These are phyloP conservation scores for Cryptococcus hybrid DNA, from an alignment of 1,284 basidiomycete species.

Conservation along the genomic window DNA sequence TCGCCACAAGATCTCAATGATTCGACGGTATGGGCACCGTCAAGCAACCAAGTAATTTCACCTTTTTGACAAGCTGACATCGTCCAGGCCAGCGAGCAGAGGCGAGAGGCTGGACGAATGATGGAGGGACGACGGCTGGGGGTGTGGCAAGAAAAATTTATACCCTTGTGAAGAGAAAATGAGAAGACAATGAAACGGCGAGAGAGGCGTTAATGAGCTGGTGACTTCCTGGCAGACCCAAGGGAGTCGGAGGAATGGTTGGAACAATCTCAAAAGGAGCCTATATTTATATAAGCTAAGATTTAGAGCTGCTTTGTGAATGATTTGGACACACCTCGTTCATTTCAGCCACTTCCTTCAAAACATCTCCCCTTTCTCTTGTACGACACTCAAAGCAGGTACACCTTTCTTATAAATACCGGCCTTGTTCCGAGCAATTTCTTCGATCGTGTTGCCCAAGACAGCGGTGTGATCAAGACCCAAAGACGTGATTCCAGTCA, in stretches of 20 bases:
- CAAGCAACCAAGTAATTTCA: conserved; percentile 77
- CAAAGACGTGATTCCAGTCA: conserved; percentile 84
- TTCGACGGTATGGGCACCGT: conserved; percentile 94
- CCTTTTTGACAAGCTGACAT: conserved; percentile 79
- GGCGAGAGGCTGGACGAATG: conserved; percentile 64
- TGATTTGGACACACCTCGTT: conserved; percentile 55
- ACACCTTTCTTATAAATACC: conserved; percentile 93
- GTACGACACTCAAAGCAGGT: conserved; percentile 79
- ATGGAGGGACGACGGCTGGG: conserved; percentile 52
- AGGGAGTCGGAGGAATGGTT: conserved; percentile 35
- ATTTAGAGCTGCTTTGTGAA: background rate
- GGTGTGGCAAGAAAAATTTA: conserved; percentile 28
- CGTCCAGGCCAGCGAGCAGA: conserved; percentile 91
- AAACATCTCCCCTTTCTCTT: conserved; percentile 65
- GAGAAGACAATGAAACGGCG: conserved; percentile 71
- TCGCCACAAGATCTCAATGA: conserved; percentile 80
- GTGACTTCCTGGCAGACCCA: conserved; percentile 79
- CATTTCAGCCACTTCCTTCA: conserved; percentile 65
- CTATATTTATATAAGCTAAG: conserved; percentile 57
- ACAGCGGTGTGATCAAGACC: conserved; percentile 93
- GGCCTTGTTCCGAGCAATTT: conserved; percentile 94
- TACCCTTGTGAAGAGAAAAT: conserved; percentile 59
- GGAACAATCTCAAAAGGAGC: conserved; percentile 37
- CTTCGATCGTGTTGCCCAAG: conserved; percentile 81
- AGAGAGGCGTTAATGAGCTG: conserved; percentile 88